phyloP scores from a whole-genome alignment of 495 filamentous ascomycete genomes.

The Peziza echinospora region DNA sequence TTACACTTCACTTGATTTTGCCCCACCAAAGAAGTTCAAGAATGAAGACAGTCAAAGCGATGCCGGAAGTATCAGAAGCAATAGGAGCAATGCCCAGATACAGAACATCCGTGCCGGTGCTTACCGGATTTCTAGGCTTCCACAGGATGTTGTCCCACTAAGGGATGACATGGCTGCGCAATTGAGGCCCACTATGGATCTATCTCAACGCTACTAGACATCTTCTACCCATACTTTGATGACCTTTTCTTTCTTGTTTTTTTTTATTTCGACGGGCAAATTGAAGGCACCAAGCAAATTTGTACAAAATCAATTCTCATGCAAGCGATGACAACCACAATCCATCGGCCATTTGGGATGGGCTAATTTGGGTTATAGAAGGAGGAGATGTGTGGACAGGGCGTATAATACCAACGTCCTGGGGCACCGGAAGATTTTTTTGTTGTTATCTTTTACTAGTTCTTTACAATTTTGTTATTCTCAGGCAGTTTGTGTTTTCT shows the following conservation, averaged over 20 bases:
- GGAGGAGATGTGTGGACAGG: too few relatives aligned
- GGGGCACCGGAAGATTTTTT: too few relatives aligned
- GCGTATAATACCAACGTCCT: too few relatives aligned
- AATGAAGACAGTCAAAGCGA: slow-evolving; percentile 54
- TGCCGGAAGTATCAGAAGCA: slow-evolving; percentile 74
- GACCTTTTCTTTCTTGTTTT: slow-evolving; percentile 20
- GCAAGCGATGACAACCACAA: too few relatives aligned
- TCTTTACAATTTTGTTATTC: too few relatives aligned
- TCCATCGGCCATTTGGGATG: too few relatives aligned
- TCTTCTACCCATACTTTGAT: neutral
- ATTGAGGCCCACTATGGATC: slow-evolving; percentile 61
- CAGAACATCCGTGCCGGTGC: slow-evolving; percentile 57
- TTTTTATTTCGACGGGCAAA: slow-evolving; percentile 17
- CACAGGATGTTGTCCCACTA: slow-evolving; percentile 62
- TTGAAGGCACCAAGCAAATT: neutral
- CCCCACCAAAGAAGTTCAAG: slow-evolving; percentile 72
- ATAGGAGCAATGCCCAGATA: slow-evolving; percentile 53
- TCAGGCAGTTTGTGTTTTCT: too few relatives aligned
- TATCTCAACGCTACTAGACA: slow-evolving; percentile 20
- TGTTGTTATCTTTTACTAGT: too few relatives aligned
- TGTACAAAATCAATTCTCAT: too few relatives aligned
- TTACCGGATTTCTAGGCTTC: slow-evolving; percentile 72
- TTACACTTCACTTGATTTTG: slow-evolving; percentile 82
- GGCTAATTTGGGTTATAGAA: too few relatives aligned
- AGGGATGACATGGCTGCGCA: slow-evolving; percentile 43